Evolutionary conservation across 768 basidiomycete species (phyloP).

Genomic region (Gelatoporia subvermispora): DNA sequence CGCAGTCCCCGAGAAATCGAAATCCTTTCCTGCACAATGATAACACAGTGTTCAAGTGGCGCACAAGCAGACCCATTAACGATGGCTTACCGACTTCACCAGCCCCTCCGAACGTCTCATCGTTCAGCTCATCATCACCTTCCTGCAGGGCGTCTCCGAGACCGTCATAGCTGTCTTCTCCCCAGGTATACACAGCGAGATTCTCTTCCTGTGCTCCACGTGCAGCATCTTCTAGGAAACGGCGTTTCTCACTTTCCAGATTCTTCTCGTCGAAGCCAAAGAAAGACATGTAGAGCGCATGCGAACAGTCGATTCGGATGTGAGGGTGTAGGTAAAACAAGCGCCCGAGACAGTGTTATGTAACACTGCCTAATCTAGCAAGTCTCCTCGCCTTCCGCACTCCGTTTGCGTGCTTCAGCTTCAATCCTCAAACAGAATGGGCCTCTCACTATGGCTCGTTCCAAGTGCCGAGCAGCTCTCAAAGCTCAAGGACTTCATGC

Average conservation of each 20-base stretch:
- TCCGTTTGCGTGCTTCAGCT: too few species aligned
- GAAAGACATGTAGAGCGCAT: constrained; percentile 60
- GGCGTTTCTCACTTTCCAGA: constrained; percentile 61
- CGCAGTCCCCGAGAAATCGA: constrained; percentile 68
- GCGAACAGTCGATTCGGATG: background rate
- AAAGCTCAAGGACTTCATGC: constrained; percentile 45
- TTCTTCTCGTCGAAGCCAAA: constrained; percentile 65
- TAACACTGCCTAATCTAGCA: too few species aligned
- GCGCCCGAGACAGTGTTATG: too few species aligned
- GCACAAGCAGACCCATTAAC: background rate
- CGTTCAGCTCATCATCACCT: constrained; percentile 89
- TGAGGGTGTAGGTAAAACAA: too few species aligned
- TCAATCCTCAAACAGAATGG: too few species aligned
- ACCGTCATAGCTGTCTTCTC: constrained; percentile 85
- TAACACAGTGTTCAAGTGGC: background rate
- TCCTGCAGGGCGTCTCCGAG: constrained; percentile 85
- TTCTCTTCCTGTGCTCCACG: constrained; percentile 50
- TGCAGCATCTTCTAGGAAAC: constrained; percentile 41
- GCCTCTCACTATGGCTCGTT: constrained; percentile 68
- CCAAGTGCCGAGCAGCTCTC: constrained; percentile 41
- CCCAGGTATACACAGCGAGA: constrained; percentile 90
- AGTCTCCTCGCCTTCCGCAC: too few species aligned
- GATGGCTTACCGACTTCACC: constrained; percentile 64
- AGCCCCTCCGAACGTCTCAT: constrained; percentile 87
- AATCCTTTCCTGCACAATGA: constrained; percentile 68